Conservation (phyloP, 768 basidiomycete genomes). For the Serpula lacrymans region DNA sequence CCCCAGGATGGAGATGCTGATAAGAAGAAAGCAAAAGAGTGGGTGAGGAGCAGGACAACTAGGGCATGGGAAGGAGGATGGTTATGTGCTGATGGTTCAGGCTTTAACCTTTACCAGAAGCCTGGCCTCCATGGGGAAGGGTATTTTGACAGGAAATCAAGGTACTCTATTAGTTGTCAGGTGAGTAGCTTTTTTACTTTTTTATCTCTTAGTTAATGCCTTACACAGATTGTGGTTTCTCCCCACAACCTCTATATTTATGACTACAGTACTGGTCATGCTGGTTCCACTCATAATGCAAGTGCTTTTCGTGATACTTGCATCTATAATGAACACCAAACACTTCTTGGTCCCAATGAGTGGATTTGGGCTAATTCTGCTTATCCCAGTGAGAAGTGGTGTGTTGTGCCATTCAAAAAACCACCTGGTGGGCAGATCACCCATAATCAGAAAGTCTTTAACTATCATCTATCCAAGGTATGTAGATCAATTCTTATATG, state of each 20-base stretch:
- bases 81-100: no score
- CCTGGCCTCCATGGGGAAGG: no score
- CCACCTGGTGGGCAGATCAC: slow-evolving; percentile 16
- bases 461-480: slow-evolving; percentile 21
- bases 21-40: no score
- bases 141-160: no score
- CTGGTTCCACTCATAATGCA: no score
- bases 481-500: no score
- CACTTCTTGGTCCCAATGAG: slow-evolving; percentile 12
- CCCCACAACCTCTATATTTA: no score
- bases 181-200: slow-evolving; percentile 6
- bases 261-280: no score
- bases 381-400: slow-evolving; percentile 23
- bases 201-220: neutral
- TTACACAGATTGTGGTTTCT: no score
- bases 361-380: slow-evolving; percentile 30
- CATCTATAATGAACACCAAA: slow-evolving; percentile 8
- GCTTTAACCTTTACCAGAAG: no score
- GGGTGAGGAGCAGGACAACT: slow-evolving; percentile 17
- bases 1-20: slow-evolving; percentile 5
- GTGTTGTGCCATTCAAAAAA: slow-evolving; percentile 26
- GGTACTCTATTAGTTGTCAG: slow-evolving; percentile 15
- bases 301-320: slow-evolving; percentile 15
- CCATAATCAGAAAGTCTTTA: slow-evolving; percentile 21
- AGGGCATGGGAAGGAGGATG: no score